Percentiles rank a stretch among this genome's conserved stretches.
Evolutionary conservation across 75 land plant species (phyloP).

Genomic region (Picea glauca): DNA sequence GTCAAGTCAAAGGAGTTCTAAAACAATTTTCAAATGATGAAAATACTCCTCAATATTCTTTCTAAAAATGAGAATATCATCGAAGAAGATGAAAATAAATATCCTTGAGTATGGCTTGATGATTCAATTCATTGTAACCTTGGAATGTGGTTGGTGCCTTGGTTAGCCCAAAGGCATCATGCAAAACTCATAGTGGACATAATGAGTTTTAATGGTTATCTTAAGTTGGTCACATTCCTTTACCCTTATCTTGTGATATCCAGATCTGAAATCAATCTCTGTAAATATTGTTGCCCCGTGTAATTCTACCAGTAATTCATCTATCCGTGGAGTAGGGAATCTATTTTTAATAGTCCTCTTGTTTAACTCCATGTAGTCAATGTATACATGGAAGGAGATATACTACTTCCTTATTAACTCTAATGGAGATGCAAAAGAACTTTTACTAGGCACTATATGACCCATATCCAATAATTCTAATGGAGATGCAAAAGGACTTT

Average conservation of each 20-base stretch:
- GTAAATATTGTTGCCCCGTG: not conserved
- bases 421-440: not conserved
- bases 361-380: not conserved
- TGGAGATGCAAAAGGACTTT: not conserved
- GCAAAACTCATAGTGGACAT: slow-evolving; percentile 1
- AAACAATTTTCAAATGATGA: not conserved
- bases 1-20: not conserved
- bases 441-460: not conserved
- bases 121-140: not conserved
- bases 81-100: not conserved
- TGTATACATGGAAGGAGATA: not conserved
- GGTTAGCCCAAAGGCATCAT: not conserved
- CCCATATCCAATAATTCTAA: not conserved
- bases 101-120: not conserved
- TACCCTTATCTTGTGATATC: not conserved
- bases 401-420: not conserved
- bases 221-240: not conserved
- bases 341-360: not conserved
- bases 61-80: not conserved
- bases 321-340: not conserved
- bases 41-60: slow-evolving; percentile 1
- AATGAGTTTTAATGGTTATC: not conserved
- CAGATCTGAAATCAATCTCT: not conserved
- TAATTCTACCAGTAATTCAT: not conserved
- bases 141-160: slow-evolving; percentile 1